Evolutionary conservation across 31 red algal genomes (phyloP).

Genomic region (Asparagopsis taxiformis): DNA sequence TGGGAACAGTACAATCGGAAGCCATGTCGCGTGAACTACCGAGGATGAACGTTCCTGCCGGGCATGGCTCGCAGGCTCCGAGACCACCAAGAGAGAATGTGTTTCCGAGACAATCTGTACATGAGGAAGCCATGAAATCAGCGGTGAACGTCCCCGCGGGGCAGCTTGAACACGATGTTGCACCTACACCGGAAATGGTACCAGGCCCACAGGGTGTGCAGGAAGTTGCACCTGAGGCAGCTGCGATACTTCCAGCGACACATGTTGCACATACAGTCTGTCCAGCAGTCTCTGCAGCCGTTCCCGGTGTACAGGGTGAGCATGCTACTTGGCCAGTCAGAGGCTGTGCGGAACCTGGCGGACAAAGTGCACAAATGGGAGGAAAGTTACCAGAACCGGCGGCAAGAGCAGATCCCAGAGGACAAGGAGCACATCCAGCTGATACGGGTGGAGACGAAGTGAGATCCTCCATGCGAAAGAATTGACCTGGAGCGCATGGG

Average conservation of each 20-base stretch:
- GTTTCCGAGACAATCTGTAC: neutral
- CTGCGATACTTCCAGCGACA: neutral
- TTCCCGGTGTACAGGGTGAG: neutral
- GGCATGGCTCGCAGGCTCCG: neutral
- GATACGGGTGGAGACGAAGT: neutral
- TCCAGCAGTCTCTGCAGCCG: neutral
- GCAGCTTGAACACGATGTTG: neutral
- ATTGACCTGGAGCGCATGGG: neutral
- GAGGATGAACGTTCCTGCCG: neutral
- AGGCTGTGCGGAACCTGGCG: neutral
- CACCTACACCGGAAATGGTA: neutral
- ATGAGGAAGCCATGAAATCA: neutral
- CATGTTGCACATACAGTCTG: neutral
- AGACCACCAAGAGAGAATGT: neutral
- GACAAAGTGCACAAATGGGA: neutral
- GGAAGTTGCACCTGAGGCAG: neutral
- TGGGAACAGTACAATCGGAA: neutral
- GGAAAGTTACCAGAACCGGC: neutral
- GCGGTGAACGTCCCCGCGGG: neutral
- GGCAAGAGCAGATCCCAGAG: neutral
- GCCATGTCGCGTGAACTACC: neutral
- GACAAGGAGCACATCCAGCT: neutral
- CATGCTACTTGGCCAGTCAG: neutral
- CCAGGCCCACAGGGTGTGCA: neutral
- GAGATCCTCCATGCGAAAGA: neutral